These are phyloP conservation scores for Hirschioporus abietinus DNA, from an alignment of 768 basidiomycete species.

Conservation along the genomic window DNA sequence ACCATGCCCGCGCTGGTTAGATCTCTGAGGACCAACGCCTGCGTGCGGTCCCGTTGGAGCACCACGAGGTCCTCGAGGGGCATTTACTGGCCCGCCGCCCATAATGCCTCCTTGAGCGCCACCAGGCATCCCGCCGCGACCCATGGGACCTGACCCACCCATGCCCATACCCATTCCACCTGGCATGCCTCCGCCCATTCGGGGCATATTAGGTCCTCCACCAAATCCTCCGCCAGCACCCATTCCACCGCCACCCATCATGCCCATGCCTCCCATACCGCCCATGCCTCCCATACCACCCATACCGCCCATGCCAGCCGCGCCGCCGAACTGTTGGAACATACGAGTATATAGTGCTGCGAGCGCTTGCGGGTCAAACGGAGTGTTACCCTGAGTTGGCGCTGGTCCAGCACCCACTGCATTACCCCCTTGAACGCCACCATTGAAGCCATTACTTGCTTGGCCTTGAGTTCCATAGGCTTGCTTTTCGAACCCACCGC, in stretches of 20 bases:
- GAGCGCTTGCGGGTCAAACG: conserved; percentile 91
- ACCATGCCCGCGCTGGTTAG: conserved; percentile 65
- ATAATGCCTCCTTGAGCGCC: conserved; percentile 36
- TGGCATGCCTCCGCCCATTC: conserved; percentile 32
- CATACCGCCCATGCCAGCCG: conserved; percentile 24
- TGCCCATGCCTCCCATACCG: conserved; percentile 29
- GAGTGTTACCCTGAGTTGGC: conserved; percentile 41
- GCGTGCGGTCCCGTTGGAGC: conserved; percentile 42
- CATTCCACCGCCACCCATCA: conserved; percentile 23
- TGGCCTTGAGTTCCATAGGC: conserved; percentile 19
- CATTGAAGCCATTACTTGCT: conserved; percentile 14
- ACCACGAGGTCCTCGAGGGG: conserved; percentile 44
- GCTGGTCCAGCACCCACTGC: conserved; percentile 20
- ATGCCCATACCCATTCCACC: conserved; percentile 34
- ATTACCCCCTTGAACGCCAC: conserved; percentile 27
- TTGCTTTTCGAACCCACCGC: conserved; percentile 18
- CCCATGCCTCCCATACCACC: conserved; percentile 32
- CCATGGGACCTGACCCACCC: conserved; percentile 34
- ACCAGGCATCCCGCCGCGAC: conserved; percentile 27
- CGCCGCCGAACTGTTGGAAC: conserved; percentile 77
- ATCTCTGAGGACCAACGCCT: conserved; percentile 69
- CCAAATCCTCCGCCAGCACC: conserved; percentile 29
- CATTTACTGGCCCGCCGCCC: conserved; percentile 49
- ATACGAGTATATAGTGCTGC: conserved; percentile 93
- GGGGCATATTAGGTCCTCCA: conserved; percentile 18